Percentiles rank a stretch among this genome's conserved stretches.
Conservation (phyloP, 1,284 basidiomycete species). For the Calocybe gambosa region DNA sequence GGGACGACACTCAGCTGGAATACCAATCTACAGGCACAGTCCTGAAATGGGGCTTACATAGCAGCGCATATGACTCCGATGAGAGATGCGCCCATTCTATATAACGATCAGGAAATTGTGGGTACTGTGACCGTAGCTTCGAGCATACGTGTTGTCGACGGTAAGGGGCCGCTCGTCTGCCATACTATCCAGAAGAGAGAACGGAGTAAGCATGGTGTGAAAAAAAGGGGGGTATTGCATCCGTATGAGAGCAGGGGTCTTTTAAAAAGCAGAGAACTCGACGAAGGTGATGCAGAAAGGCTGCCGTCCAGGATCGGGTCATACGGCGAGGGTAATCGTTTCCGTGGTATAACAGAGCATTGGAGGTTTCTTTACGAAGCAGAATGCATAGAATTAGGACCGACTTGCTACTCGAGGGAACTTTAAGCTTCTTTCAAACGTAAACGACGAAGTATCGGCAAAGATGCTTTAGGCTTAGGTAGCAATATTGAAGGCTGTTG, state of each 20-base stretch:
- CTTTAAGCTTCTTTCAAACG: background rate
- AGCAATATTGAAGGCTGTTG: background rate
- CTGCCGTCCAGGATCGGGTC: constrained; percentile 13
- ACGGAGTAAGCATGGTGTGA: constrained; percentile 2
- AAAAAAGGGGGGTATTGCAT: constrained; percentile 11
- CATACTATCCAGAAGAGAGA: constrained; percentile 9
- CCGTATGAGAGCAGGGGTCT: constrained; percentile 7
- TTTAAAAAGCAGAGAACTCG: constrained; percentile 17
- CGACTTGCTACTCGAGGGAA: constrained; percentile 4
- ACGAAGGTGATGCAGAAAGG: constrained; percentile 18
- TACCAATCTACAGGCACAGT: constrained; percentile 2
- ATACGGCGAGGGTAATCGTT: constrained; percentile 15
- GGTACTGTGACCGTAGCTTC: background rate
- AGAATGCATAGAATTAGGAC: constrained; percentile 4
- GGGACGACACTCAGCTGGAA: constrained; percentile 6
- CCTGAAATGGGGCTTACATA: constrained; percentile 28
- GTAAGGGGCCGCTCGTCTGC: constrained; percentile 9
- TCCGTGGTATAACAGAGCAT: constrained; percentile 14
- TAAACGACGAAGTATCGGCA: background rate
- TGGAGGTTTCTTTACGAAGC: constrained; percentile 8
- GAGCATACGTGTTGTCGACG: constrained; percentile 26
- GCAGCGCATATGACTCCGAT: constrained; percentile 44
- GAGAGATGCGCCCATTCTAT: constrained; percentile 41
- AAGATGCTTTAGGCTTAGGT: background rate
- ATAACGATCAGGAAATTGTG: background rate